Base-by-base conservation (phyloP, 345 rosid species). In the Populus davidiana region DNA sequence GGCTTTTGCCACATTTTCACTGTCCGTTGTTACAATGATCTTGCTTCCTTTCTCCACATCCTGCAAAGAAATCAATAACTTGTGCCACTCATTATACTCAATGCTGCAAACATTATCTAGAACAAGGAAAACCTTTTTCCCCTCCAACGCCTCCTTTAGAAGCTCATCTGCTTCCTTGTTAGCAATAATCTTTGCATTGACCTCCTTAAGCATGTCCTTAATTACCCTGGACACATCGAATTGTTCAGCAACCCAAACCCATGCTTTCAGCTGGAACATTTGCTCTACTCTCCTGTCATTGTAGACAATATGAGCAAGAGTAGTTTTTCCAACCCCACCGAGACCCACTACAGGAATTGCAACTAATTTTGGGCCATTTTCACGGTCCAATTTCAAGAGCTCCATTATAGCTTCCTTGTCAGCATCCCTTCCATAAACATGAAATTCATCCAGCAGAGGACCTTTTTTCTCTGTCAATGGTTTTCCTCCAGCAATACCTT, bases 281-380 rank as follows among this genome's bases (percentile, higher is more conserved):
- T 71, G 35, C 8, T 21, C 0, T 8, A 78, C 75, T 64, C 61
- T 69, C 1, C 21, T 59, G 27, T 77, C 79, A 54, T 69, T 56
- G 41, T 77, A 77, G 3, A 77, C 41, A 70, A 43, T 69, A 23
- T 70, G 75, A 25, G 75, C 69, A 29, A 77, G 75, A 29, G 80
- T 77, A 35, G 80, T 77, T 63, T 77, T 77, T 0, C 75, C 70
- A 3, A 77, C 20, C 10, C 80, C 75, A 5, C 70, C 75, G 70
- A 69, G 63, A 1, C 86, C 84, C 56, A 78, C 84, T 9, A 84
- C 73, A 3, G 84, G 75, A 76, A 81, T 61, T 47, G 81, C 84
- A 65, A 67, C 41, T 12, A 67, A 9, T 75, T 36, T 13, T 65
- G 17, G 18, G 33, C 41, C 25, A 49, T 61, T 38, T 14, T 10